These are phyloP conservation scores for Hydnomerulius pinastri DNA, from an alignment of 768 basidiomycete species.

Conservation along the genomic window DNA sequence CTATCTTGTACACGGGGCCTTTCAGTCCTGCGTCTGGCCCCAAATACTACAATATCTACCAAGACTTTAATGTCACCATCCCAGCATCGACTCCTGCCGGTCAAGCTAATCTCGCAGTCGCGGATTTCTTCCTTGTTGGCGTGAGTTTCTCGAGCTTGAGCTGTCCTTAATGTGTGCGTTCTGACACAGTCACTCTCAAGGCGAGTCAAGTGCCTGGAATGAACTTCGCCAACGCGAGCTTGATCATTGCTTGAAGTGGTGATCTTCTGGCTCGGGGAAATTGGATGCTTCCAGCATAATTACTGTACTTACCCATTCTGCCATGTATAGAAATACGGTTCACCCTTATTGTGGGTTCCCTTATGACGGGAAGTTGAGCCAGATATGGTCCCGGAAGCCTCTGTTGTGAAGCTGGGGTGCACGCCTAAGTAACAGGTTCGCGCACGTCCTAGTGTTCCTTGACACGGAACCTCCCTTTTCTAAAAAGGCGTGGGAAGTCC, in stretches of 20 bases:
- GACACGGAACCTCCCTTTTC: no score
- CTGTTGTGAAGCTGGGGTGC: no score
- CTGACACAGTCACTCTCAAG: neutral
- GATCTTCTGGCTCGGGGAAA: neutral
- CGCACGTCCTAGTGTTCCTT: no score
- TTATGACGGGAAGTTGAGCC: no score
- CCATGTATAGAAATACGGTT: no score
- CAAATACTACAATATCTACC: conserved; percentile 33
- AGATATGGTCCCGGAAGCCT: no score
- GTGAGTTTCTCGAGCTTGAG: conserved; percentile 22
- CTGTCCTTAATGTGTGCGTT: neutral
- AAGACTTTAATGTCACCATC: conserved; percentile 43
- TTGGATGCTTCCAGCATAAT: neutral
- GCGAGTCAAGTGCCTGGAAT: neutral
- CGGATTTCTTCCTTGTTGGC: conserved; percentile 36
- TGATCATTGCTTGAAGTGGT: neutral
- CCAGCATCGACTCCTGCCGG: conserved; percentile 32
- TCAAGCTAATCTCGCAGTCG: conserved; percentile 32
- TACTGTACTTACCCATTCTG: no score
- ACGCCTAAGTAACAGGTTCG: no score
- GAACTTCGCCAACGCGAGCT: neutral
- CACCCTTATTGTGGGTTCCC: no score
- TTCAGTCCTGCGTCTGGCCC: conserved; percentile 36
- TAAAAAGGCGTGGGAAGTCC: no score
- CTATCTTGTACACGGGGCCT: conserved; percentile 42